Base-by-base conservation (phyloP, 345 rosid species). In the Moricandia moricandioides region DNA sequence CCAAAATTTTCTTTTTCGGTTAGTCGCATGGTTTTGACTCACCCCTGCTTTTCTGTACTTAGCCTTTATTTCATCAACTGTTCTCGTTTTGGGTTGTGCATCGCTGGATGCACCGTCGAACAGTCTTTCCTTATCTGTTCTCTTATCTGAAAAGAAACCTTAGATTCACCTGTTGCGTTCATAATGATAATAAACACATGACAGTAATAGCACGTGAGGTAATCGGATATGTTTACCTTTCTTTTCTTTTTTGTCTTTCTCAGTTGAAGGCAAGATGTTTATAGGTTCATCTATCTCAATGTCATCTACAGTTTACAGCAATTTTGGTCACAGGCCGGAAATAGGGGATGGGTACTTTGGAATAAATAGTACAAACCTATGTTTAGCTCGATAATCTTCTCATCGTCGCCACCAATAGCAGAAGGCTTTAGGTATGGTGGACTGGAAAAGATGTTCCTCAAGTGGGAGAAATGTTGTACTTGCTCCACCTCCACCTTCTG, bases 11-110 rank as follows among this genome's bases (percentile, higher is more conserved):
- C 39, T 60, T 57, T 39, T 51, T 37, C 1, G 6, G 8, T 33
- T n/a, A n/a, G n/a, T n/a, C n/a, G n/a, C n/a, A n/a, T 26, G 61
- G 61, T 70, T 24, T 59, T 9, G 18, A 43, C 75, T 84, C 79
- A 86, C 92, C 82, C 77, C 88, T 40, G 86, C 74, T 70, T 85
- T 88, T 78, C 86, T 79, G 82, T 95, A 95, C 82, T 91, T 90
- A 17, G 97, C 93, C 69, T 85, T 86, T 54, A 95, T 92, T 86
- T 95, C 97, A 67, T 90, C 92, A 9, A 86, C 83, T 45, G 99
- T 84, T 85, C 93, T 88, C 11, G 70, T 67, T 83, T 55, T 82
- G 13, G 97, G 99, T 34, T 83, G 85, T 67, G 84, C 57, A 76
- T 84, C 84, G 40, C 78, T 43, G 70, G 80, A 75, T 27, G 84